Base-by-base conservation (phyloP, 106 monocot species). In the Dendrobium huoshanense region DNA sequence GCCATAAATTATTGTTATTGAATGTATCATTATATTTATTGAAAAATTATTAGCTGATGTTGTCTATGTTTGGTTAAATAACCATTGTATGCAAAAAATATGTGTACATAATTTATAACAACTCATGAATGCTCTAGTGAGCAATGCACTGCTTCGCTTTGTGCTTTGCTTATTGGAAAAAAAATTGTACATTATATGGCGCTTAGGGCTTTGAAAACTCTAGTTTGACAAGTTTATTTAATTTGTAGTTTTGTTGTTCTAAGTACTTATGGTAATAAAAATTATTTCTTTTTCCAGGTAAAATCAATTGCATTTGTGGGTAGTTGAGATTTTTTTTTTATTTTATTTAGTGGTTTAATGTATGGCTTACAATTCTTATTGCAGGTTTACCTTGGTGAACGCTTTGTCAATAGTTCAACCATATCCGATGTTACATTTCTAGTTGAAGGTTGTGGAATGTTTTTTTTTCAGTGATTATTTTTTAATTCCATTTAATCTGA, bases 381-480 rank as follows among this genome's bases (percentile, higher is more conserved):
- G 80, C 86, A 99, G 95, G 93, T 99, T 7, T 99, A 99, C 87
- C 84, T 99, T 58, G 98, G 98, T 48, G 98, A 99, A 82, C 95
- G 90, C 67, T 99, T 91, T 85, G 98, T 99, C 40, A 99, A 99
- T 80, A 93, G 84, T 88, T 65, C 88, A 54, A 91, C 92, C 15
- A 87, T 99, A 24, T 99, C 98, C 48, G 98, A 99, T 87, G 98
- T 95, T 59, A 95, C 93, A 37, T 99, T 99, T 88, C 85, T 99
- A 67, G 98, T 99, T 81, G 95, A 99, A 99, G 98, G 98, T 98
- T 81, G 77, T 82, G 65, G 19, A 22, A 20, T 78, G 0, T 44
- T 79, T 41, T 22, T 11, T 78, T 73, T 43, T 18, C 44, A 41
- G 13, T 44, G 19, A 74, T 44, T 74, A 76, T 51, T 45, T 48